These are phyloP conservation scores for Euphorbia celastroides DNA, from an alignment of 441 rosid species.

Conservation along the genomic window DNA sequence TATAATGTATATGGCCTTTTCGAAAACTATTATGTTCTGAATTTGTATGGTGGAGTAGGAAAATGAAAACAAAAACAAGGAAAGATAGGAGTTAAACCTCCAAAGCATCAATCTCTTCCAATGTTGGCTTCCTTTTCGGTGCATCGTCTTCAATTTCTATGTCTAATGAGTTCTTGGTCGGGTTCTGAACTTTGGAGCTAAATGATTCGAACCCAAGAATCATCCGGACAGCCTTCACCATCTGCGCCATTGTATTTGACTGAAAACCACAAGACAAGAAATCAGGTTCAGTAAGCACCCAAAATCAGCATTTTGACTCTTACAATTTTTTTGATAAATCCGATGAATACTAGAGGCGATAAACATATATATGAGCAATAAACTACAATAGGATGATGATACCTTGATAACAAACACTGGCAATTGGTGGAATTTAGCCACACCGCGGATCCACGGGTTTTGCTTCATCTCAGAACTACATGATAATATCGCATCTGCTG, in stretches of 20 bases:
- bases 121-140: slow-evolving; percentile 72
- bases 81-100: slow-evolving; percentile 50
- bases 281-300: not conserved
- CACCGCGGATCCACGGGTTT: slow-evolving; percentile 73
- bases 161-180: slow-evolving; percentile 35
- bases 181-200: slow-evolving; percentile 34
- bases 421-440: slow-evolving; percentile 76
- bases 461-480: slow-evolving; percentile 70
- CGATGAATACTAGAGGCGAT: no score
- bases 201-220: slow-evolving; percentile 72
- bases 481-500: slow-evolving; percentile 78
- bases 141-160: slow-evolving; percentile 80
- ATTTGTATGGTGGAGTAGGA: not conserved
- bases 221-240: slow-evolving; percentile 91
- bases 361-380: not conserved
- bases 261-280: slow-evolving; percentile 27
- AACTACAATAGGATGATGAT: slow-evolving; percentile 7
- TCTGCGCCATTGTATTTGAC: slow-evolving; percentile 93
- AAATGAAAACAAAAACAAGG: slow-evolving; percentile 2
- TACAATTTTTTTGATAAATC: no score
- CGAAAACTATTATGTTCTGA: not conserved
- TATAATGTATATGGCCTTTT: no score
- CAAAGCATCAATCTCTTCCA: slow-evolving; percentile 96
- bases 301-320: no score
- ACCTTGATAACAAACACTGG: slow-evolving; percentile 84